These are phyloP conservation scores for Rhynchospora pubera DNA, from an alignment of 176 grass and related monocot genomes.

Conservation along the genomic window DNA sequence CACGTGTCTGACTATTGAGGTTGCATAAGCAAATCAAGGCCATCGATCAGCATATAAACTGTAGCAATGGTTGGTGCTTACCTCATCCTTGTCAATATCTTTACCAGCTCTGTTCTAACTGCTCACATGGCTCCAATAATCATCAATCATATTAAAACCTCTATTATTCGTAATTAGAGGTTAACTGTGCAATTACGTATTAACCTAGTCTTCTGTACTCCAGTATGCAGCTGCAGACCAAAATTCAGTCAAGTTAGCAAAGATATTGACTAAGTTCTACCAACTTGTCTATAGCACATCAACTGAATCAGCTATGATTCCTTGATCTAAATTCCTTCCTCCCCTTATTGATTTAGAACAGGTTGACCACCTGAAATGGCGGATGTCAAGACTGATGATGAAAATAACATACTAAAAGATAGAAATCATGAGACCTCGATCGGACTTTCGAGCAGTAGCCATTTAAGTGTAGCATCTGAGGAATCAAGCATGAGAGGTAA, in stretches of 20 bases:
- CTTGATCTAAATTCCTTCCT: not conserved
- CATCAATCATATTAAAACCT: not conserved
- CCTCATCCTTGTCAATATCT: not conserved
- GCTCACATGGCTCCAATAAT: not conserved
- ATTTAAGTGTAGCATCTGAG: slow-evolving; percentile 15
- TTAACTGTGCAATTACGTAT: not conserved
- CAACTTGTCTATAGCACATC: not conserved
- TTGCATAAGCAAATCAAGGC: not conserved
- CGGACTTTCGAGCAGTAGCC: slow-evolving; percentile 45
- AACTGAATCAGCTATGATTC: not conserved
- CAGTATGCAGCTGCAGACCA: not conserved
- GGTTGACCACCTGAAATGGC: not conserved
- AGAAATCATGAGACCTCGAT: slow-evolving; percentile 33
- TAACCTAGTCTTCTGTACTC: not conserved
- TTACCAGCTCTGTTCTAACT: not conserved
- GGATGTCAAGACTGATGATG: not conserved
- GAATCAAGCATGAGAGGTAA: slow-evolving; percentile 25
- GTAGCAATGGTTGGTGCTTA: not conserved
- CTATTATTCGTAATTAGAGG: not conserved
- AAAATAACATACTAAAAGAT: slow-evolving; percentile 13
- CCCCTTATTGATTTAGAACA: not conserved
- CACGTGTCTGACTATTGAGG: too few species aligned
- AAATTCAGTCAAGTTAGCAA: not conserved
- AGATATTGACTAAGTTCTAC: not conserved
- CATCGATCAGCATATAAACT: not conserved